Base-by-base conservation (phyloP, 2,329 filamentous ascomycete species). In the Dactylellina parvicollis region DNA sequence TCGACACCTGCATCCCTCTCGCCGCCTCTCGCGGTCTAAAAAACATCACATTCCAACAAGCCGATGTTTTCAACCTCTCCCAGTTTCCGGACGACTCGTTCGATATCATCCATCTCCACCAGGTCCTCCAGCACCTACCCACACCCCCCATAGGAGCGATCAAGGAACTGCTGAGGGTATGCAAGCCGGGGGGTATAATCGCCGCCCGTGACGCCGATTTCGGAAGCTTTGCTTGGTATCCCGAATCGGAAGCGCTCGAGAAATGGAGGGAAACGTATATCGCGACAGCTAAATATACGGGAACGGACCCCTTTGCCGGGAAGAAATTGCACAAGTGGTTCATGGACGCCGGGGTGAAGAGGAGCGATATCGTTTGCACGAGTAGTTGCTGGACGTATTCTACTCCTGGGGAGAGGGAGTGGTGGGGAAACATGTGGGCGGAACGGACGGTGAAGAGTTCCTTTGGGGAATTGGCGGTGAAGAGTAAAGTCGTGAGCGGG, bases 361-460 rank as follows among this genome's bases (percentile, higher is more conserved):
- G 65, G 36, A 3, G 9, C 10, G 20, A 70, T 55, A 61, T 70
- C 7, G 24, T 3, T 26, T 70, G 65, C 18, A 47, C 26, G 1
- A 36, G 34, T 20, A 70, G 65, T 38, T 61, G 56, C 28, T 70
- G 65, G 65, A 70, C 65, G 9, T 70, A 61, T 26, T 61, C 55
- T 2, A 20, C 55, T 18, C 18, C 36, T 0, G 26, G 34, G 36
- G 65, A 70, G 44, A 34, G 65, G 46, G 36, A 30, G 38, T 70
- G 65, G 65, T 70, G 65, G 65, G 65, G 55, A 2, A 34, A 40
- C 4, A 47, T 70, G 56, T 70, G 65, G 65, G 65, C 65, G 24
- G 65, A 70, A 32, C 55, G 65, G 56, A 55, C 46, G 24, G 20
- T 61, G 47, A 61, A 70, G 36, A 70, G 65, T 49, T 38, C 34